These are phyloP conservation scores for Bacterosira constricta DNA, from an alignment of 108 stramenopile genomes.

Conservation along the genomic window DNA sequence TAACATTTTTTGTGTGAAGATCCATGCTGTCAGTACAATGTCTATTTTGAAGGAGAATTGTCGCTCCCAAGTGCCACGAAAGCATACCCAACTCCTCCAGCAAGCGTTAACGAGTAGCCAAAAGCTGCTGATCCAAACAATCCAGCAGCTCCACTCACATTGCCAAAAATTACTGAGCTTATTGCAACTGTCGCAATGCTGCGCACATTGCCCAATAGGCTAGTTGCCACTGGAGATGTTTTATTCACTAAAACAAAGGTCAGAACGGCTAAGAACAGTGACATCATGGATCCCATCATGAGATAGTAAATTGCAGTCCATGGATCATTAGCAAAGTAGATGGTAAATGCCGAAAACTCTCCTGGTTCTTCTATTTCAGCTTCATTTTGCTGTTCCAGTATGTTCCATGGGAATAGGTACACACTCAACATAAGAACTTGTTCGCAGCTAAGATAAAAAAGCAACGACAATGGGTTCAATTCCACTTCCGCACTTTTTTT, in stretches of 20 bases:
- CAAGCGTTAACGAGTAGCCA: conserved; percentile 19
- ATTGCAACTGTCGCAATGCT: conserved; percentile 33
- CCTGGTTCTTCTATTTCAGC: background rate
- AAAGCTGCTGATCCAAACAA: conserved; percentile 1
- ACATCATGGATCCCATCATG: conserved; percentile 8
- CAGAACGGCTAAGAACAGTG: conserved; percentile 23
- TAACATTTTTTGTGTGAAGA: too few species aligned
- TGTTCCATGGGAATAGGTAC: conserved; percentile 26
- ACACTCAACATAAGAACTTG: conserved; percentile 27
- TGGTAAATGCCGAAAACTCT: conserved; percentile 11
- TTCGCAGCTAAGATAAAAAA: conserved; percentile 30
- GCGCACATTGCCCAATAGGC: conserved; percentile 32
- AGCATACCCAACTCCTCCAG: conserved; percentile 25
- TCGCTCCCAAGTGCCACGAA: conserved; percentile 2
- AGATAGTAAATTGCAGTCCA: conserved; percentile 11
- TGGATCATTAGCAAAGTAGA: conserved; percentile 20
- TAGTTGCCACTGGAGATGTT: conserved; percentile 38
- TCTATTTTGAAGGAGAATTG: background rate
- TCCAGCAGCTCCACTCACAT: background rate
- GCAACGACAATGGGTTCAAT: conserved; percentile 22
- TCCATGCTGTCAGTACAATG: too few species aligned
- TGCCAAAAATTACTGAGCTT: conserved; percentile 21
- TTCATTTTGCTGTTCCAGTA: background rate
- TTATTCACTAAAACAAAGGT: conserved; percentile 27
- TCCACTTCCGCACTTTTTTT: conserved; percentile 9